Percentiles rank a stretch among this genome's conserved stretches.
phyloP scores from a whole-genome alignment of 1,284 basidiomycete genomes.

The Tilletia setariae region DNA sequence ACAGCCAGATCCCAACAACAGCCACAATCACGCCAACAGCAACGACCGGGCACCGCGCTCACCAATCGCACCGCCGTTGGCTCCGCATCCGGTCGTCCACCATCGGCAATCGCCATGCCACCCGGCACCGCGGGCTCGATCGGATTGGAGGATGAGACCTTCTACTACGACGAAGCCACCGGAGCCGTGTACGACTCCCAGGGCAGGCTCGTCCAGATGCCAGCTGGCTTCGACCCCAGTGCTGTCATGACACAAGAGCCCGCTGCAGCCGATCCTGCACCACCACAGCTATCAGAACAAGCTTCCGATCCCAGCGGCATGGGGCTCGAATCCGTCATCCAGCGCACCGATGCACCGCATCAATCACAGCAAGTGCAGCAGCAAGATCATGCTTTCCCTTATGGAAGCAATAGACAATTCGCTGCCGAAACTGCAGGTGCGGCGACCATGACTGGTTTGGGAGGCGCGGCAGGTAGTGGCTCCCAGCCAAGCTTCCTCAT shows the following conservation, averaged over 20 bases:
- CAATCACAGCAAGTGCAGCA: too few relatives aligned
- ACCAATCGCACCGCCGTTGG: background rate
- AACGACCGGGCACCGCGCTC: background rate
- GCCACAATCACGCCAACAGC: background rate
- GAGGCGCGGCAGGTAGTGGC: background rate
- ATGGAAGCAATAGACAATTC: background rate
- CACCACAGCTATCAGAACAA: background rate
- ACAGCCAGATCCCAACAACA: too few relatives aligned
- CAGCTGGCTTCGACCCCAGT: slow-evolving; percentile 22
- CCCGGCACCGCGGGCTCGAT: background rate
- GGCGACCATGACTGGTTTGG: background rate
- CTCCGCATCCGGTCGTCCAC: background rate
- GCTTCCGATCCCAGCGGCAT: background rate
- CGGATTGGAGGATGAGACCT: slow-evolving; percentile 33
- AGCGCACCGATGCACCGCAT: background rate
- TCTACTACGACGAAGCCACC: slow-evolving; percentile 47
- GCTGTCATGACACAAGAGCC: background rate
- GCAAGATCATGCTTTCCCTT: background rate
- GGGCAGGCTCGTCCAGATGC: slow-evolving; percentile 41
- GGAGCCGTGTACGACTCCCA: slow-evolving; percentile 45
- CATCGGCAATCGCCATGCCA: background rate
- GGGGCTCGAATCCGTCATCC: slow-evolving; percentile 9
- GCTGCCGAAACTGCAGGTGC: background rate
- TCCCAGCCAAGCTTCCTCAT: too few relatives aligned
- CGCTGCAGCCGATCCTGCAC: too few relatives aligned